A percentile compares a stretch with the other conserved stretches of the same genome.
These are phyloP conservation scores for Neonectria coccinea DNA, from an alignment of 2,329 filamentous ascomycete species.

Conservation along the genomic window DNA sequence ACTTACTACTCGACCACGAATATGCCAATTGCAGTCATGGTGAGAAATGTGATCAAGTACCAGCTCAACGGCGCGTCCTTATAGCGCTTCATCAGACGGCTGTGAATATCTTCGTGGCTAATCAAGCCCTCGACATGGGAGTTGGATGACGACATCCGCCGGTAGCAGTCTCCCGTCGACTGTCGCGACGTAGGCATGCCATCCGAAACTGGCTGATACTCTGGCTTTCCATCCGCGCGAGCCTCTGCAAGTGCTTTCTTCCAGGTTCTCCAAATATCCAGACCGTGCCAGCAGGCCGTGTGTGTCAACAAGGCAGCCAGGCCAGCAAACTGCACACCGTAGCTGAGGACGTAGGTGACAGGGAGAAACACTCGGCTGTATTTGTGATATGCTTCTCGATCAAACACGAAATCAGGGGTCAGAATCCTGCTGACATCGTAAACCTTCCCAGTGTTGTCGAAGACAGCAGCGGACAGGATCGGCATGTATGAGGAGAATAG, in stretches of 20 bases:
- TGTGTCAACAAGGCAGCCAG: conserved; percentile 84
- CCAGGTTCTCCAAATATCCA: conserved; percentile 84
- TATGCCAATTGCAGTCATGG: conserved; percentile 82
- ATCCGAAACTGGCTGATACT: conserved; percentile 65
- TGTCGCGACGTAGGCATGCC: conserved; percentile 34
- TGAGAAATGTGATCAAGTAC: conserved; percentile 81
- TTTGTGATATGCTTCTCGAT: conserved; percentile 78
- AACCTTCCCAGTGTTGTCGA: conserved; percentile 83
- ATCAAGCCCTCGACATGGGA: conserved; percentile 67
- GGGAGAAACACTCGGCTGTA: conserved; percentile 89
- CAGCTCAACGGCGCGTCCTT: conserved; percentile 83
- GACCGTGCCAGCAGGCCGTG: conserved; percentile 86
- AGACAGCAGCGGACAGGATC: conserved; percentile 85
- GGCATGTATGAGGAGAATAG: conserved; percentile 88
- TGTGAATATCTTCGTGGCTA: conserved; percentile 83
- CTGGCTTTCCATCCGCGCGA: conserved; percentile 60
- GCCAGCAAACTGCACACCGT: conserved; percentile 87
- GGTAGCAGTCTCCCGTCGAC: conserved; percentile 35
- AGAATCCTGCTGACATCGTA: conserved; percentile 87
- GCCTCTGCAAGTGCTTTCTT: conserved; percentile 75
- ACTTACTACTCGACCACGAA: conserved; percentile 87
- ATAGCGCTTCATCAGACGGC: conserved; percentile 84
- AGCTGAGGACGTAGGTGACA: conserved; percentile 88
- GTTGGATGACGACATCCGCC: conserved; percentile 50
- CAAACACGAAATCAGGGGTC: conserved; percentile 81